Conservation (phyloP, 2,329 filamentous ascomycete species). For the Trichoderma aggressivum region DNA sequence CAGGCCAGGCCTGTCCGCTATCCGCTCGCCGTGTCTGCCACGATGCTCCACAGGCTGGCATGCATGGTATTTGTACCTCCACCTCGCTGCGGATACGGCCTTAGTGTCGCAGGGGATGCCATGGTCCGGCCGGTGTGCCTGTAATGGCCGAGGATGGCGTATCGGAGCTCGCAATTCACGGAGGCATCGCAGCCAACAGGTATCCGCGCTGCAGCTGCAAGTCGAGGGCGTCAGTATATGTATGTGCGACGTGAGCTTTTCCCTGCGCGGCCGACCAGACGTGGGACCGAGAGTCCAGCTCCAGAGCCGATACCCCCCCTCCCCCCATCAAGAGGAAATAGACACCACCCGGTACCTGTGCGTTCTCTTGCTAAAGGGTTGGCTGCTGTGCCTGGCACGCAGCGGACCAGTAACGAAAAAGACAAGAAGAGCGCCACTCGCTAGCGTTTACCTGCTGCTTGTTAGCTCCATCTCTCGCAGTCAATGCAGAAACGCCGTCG, state of each 20-base stretch:
- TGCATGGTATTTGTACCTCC: conserved; percentile 6
- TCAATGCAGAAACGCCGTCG: not conserved
- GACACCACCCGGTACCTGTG: not conserved
- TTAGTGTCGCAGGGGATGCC: not conserved
- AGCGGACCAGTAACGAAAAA: not conserved
- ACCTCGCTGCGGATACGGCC: not conserved
- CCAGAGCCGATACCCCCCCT: not conserved
- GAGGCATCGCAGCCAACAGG: not conserved
- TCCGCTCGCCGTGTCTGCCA: conserved; percentile 6
- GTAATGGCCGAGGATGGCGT: not conserved
- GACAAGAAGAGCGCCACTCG: conserved; percentile 1
- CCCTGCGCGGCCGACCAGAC: not conserved
- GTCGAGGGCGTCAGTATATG: not conserved
- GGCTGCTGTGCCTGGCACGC: conserved; percentile 14
- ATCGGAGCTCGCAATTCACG: not conserved
- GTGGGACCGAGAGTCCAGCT: not conserved
- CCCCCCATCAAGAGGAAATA: not conserved
- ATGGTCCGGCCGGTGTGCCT: not conserved
- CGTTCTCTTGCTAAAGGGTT: not conserved
- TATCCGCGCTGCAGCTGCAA: not conserved
- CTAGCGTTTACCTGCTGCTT: conserved; percentile 4
- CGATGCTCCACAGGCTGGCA: not conserved
- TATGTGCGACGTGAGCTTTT: not conserved
- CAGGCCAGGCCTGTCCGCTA: conserved; percentile 14
- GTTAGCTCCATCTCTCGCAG: not conserved